These are phyloP conservation scores for Hortaea werneckii DNA, from an alignment of 2,329 filamentous ascomycete species.

Conservation along the genomic window DNA sequence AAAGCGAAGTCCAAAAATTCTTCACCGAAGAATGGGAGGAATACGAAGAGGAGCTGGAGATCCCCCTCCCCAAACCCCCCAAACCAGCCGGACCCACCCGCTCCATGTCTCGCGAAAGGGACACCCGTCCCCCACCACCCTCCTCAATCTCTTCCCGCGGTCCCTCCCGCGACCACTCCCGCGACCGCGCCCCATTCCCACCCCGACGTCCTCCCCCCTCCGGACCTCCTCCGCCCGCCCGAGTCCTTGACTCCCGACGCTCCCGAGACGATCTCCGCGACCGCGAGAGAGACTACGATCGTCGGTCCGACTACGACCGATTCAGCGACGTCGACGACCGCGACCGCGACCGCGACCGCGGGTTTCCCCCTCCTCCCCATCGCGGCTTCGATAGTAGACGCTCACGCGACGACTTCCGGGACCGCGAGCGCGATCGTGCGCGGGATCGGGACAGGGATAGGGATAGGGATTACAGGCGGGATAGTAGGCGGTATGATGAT, in stretches of 20 bases:
- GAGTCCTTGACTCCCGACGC: background rate
- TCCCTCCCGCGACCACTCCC: background rate
- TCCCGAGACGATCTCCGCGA: slow-evolving; percentile 2
- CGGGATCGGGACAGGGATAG: slow-evolving; percentile 13
- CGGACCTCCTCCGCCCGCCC: background rate
- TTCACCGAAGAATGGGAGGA: slow-evolving; percentile 68
- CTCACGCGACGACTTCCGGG: slow-evolving; percentile 1
- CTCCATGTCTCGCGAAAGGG: background rate
- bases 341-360: slow-evolving; percentile 16
- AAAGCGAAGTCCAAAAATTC: slow-evolving; percentile 54
- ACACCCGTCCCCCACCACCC: background rate
- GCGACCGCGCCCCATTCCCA: background rate
- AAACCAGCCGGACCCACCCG: slow-evolving; percentile 1
- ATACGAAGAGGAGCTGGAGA: slow-evolving; percentile 66
- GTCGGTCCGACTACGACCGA: background rate
- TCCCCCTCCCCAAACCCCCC: slow-evolving; percentile 20
- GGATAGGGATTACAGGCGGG: slow-evolving; percentile 18
- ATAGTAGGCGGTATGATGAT: slow-evolving; percentile 19
- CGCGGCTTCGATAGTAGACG: background rate
- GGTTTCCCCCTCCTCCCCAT: background rate
- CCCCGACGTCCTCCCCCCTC: background rate
- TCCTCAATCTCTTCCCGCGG: background rate
- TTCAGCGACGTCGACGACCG: background rate
- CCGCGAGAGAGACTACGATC: slow-evolving; percentile 13
- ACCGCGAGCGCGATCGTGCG: slow-evolving; percentile 15